Conservation (phyloP, 2,329 filamentous ascomycete genomes). For the Neurospora sp. region DNA sequence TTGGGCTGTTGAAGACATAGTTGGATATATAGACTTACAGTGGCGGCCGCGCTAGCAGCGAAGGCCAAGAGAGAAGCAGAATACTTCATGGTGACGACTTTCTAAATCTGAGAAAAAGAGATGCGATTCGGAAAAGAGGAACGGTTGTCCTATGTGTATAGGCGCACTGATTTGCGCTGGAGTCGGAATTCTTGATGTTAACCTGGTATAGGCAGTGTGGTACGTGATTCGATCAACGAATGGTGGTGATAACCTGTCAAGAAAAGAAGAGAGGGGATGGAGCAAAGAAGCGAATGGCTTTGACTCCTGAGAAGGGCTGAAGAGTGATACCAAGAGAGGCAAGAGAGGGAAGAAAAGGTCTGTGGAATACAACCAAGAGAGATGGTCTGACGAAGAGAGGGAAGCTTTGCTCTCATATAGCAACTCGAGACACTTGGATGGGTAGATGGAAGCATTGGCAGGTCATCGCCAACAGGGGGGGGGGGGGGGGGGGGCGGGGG, state of each 20-base stretch:
- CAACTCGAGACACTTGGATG: slow-evolving; percentile 3
- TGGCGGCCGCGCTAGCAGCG: slow-evolving; percentile 41
- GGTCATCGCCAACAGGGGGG: not conserved
- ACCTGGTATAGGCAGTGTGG: slow-evolving; percentile 15
- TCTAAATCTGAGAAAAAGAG: slow-evolving; percentile 8
- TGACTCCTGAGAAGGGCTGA: slow-evolving; percentile 28
- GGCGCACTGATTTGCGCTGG: not conserved
- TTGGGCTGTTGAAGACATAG: not conserved
- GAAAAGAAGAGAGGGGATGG: slow-evolving; percentile 22
- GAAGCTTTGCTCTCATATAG: slow-evolving; percentile 15
- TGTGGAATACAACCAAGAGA: slow-evolving; percentile 10
- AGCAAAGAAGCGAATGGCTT: slow-evolving; percentile 50
- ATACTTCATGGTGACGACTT: slow-evolving; percentile 39
- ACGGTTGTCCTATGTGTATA: slow-evolving; percentile 3
- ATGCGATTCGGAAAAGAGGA: slow-evolving; percentile 5
- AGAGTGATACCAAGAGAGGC: slow-evolving; percentile 6
- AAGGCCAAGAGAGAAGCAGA: slow-evolving; percentile 37
- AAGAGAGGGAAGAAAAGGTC: slow-evolving; percentile 18
- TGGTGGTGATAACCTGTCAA: not conserved
- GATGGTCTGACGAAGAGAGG: slow-evolving; percentile 1
- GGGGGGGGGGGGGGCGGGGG: too few relatives aligned
- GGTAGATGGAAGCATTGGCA: not conserved
- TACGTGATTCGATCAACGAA: not conserved
- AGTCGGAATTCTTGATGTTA: not conserved
- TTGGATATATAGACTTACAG: slow-evolving; percentile 16